Evolutionary conservation across 1,139 yeast genomes (phyloP), one percentile per base, ranked within the genome.

Genomic region (Lodderomyces elongisporus): DNA sequence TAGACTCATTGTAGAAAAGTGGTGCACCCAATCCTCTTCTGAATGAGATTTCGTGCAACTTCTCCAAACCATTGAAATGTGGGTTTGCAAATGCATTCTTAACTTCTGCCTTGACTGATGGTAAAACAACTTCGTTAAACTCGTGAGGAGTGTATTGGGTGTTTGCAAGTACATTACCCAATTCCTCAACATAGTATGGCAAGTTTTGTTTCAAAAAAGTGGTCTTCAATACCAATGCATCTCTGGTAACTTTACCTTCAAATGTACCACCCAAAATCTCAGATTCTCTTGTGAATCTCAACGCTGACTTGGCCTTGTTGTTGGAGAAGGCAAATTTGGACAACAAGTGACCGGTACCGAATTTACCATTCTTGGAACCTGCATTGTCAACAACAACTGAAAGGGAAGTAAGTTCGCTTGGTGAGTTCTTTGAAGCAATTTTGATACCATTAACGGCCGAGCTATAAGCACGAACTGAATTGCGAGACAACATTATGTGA

Each of bases 211-310:
- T 80, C 62, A 91, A 75, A 70, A 91, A 91, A 49, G 77, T 72
- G 38, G 97, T 80, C 48, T 77, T 73, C 56, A 91, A 75, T 44
- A 84, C 75, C 46, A 93, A 74, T 52, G 81, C 71, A 59, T 91
- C 97, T 70, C 96, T 83, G 57, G 87, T 78, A 48, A 87, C 81
- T 38, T 60, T 52, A 31, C 94, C 70, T 33, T 74, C 58, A 59
- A 87, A 77, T 44, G 64, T 65, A 55, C 96, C 97, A 46, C 98
- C 98, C 50, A 91, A 74, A 47, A 91, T 77, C 68, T 93, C 99
- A 37, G 91, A 69, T 67, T 93, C 98, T 65, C 98, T 84, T 52
- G 89, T 84, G 54, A 89, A 73, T 69, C 98, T 85, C 57, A 91
- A 74, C 21, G 95, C 96, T 23, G 95, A 83, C 62, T 88, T 87